phyloP scores from a whole-genome alignment of 192 early-diverging fungal species.

The Coemansia sp. region DNA sequence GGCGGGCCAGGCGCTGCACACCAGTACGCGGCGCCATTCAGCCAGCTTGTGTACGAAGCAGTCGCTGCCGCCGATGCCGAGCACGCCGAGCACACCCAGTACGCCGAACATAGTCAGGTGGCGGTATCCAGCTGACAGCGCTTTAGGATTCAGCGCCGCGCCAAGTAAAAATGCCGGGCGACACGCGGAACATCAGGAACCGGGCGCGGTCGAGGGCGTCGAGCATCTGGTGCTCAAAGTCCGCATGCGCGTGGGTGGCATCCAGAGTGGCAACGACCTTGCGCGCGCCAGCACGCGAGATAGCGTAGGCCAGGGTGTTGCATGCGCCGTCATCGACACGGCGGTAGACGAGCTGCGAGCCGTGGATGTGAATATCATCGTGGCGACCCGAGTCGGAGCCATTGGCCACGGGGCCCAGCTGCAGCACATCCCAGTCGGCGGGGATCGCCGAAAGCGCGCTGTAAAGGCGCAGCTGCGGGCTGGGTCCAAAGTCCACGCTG shows the following conservation, averaged over 20 bases:
- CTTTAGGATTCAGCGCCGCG: constrained; percentile 11
- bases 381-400: constrained; percentile 52
- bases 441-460: constrained; percentile 42
- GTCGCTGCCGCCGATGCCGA: constrained; percentile 17
- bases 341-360: constrained; percentile 30
- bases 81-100: not conserved
- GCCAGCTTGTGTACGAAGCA: constrained; percentile 27
- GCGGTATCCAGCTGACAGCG: too few species aligned
- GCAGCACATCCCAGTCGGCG: constrained; percentile 53
- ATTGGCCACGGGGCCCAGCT: constrained; percentile 42
- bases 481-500: constrained; percentile 44
- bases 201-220: constrained; percentile 36
- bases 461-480: constrained; percentile 40
- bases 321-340: constrained; percentile 53
- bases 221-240: constrained; percentile 50
- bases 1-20: constrained; percentile 2
- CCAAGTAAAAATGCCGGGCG: constrained; percentile 48
- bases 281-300: constrained; percentile 41
- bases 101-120: too few species aligned
- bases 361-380: constrained; percentile 40
- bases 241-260: constrained; percentile 41
- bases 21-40: constrained; percentile 11
- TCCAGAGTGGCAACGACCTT: constrained; percentile 44
- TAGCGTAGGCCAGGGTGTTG: constrained; percentile 52
- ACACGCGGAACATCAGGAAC: constrained; percentile 48